Conservation (phyloP, 768 basidiomycete species). For the Scleroderma citrinum region DNA sequence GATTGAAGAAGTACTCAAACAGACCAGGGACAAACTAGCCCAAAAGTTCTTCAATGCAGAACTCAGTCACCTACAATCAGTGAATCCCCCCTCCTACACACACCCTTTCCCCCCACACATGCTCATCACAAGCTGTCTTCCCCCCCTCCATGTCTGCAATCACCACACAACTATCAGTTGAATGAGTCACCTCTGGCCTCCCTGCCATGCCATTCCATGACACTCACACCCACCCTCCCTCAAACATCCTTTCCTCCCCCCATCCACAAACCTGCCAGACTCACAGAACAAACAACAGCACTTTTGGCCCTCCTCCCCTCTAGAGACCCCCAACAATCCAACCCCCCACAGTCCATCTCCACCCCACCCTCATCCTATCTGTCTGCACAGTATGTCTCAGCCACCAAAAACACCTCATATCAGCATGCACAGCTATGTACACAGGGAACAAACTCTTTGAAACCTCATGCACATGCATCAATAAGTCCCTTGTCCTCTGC, state of each 20-base stretch:
- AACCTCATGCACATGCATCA: not conserved
- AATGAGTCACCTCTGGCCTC: too few relatives aligned
- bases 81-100: not conserved
- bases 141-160: not conserved
- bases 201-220: too few relatives aligned
- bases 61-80: not conserved
- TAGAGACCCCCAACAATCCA: too few relatives aligned
- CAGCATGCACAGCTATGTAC: not conserved
- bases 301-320: not conserved
- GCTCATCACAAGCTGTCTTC: too few relatives aligned
- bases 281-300: not conserved
- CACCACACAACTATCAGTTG: too few relatives aligned
- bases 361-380: too few relatives aligned
- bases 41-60: not conserved
- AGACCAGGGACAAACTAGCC: not conserved
- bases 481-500: not conserved
- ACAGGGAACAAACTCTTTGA: not conserved
- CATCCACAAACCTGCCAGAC: not conserved
- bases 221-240: not conserved
- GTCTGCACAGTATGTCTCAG: too few relatives aligned
- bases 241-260: not conserved
- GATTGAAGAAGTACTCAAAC: not conserved
- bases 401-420: too few relatives aligned
- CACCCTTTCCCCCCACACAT: too few relatives aligned
- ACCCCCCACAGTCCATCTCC: too few relatives aligned